These are phyloP conservation scores for Melanogaster broomeanus DNA, from an alignment of 768 basidiomycete genomes.

Conservation along the genomic window DNA sequence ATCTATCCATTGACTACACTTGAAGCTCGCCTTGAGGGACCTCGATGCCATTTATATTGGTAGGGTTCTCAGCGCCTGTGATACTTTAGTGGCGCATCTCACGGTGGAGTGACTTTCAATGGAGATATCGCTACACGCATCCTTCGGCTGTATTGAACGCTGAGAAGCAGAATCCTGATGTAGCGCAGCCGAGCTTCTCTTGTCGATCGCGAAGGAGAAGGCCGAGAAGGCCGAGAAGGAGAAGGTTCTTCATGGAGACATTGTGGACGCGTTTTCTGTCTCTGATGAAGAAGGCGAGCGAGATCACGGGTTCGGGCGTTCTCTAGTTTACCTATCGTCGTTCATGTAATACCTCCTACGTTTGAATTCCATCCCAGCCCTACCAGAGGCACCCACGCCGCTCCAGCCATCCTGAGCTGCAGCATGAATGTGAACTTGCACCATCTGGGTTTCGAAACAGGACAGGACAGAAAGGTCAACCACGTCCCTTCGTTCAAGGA, in stretches of 20 bases:
- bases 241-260: constrained; percentile 61
- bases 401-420: constrained; percentile 42
- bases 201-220: too few relatives aligned
- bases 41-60: too few relatives aligned
- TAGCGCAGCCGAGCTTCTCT: too few relatives aligned
- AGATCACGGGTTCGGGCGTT: constrained; percentile 37
- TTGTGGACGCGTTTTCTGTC: constrained; percentile 51
- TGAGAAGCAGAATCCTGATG: too few relatives aligned
- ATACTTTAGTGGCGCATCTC: too few relatives aligned
- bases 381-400: constrained; percentile 32
- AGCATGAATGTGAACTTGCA: constrained; percentile 36
- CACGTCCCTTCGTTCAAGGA: constrained; percentile 40
- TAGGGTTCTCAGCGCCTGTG: too few relatives aligned
- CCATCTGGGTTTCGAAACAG: constrained; percentile 36
- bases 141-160: too few relatives aligned
- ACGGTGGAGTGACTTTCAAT: too few relatives aligned
- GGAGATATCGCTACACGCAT: too few relatives aligned
- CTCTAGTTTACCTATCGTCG: constrained; percentile 40
- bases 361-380: constrained; percentile 39
- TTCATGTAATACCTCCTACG: constrained; percentile 44
- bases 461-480: constrained; percentile 44
- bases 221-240: too few relatives aligned
- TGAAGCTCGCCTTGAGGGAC: too few relatives aligned
- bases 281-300: constrained; percentile 38
- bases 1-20: too few relatives aligned